Evolutionary conservation across 371 early-diverging fungal species (phyloP), one percentile per base, ranked within the genome.

Genomic region (Apophysomyces trapeziformis): DNA sequence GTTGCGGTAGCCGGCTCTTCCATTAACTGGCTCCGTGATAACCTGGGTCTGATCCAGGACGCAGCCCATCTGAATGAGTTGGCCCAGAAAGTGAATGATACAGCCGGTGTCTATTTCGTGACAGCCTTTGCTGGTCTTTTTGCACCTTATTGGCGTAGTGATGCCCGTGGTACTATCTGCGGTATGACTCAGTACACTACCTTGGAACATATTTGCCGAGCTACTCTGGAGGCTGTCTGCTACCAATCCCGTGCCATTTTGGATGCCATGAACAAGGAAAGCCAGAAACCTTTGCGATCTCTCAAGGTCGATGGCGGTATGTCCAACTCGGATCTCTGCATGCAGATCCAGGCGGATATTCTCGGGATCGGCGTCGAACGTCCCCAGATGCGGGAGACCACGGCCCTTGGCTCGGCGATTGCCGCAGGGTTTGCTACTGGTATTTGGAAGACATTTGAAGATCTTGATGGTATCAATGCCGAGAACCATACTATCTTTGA

Each of bases 281-380:
- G 63, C 43, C 85, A 87, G 38, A 68, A 75, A 1, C 85, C 87
- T 8, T 77, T 96, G 47, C 78, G 80, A 7, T 62, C 79, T 2
- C 85, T 98, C 39, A 90, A 91, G 46, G 98, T 96, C 11, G 98
- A 98, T 73, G 98, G 98, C n/a, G 98, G 97, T 14, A 80, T 97
- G 76, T 92, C 94, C 43, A 92, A 92, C 77, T 94, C 95, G 4
- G 94, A 96, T 63, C 46, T 92, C 11, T 84, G 89, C 61, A 96
- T 96, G 96, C 96, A 97, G 77, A 84, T 96, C 60, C 96, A 96
- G 78, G 90, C 97, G 3, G 94, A 98, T 72, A 78, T 95, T 21
- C 75, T 94, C 36, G 90, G 91, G n/a, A 92, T 96, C 61, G 76
- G 84, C 37, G 96, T 97, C 32, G 83, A 83, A n/a, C 86, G 98